Conservation (phyloP, 305 asterid genomes). For the Ruellia speciosa region DNA sequence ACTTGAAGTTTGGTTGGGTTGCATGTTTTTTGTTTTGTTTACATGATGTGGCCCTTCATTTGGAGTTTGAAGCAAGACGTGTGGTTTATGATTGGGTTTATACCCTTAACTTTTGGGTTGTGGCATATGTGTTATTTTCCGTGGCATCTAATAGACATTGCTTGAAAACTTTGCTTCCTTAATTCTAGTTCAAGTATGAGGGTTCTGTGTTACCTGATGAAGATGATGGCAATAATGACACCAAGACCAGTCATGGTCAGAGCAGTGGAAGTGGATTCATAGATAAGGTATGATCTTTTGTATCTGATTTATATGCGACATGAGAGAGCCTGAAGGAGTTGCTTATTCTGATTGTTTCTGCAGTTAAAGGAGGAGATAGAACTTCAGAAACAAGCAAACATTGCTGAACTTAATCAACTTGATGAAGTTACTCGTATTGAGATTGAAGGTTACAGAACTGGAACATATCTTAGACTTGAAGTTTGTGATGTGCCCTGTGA, state of each 20-base stretch:
- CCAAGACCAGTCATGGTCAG: constrained; percentile 41
- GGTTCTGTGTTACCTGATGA: constrained; percentile 61
- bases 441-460: constrained; percentile 84
- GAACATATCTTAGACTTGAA: constrained; percentile 83
- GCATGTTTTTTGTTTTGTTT: constrained; percentile 9
- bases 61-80: constrained; percentile 13
- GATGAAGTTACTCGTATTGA: constrained; percentile 81
- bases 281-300: constrained; percentile 54
- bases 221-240: constrained; percentile 37
- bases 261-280: constrained; percentile 59
- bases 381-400: constrained; percentile 70
- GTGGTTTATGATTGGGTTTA: constrained; percentile 14
- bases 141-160: constrained; percentile 10
- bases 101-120: constrained; percentile 8
- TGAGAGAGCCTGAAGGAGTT: constrained; percentile 13
- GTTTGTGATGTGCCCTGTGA: constrained; percentile 80
- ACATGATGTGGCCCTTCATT: constrained; percentile 12
- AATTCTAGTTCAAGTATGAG: constrained; percentile 44
- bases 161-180: constrained; percentile 42
- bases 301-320: constrained; percentile 16
- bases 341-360: constrained; percentile 22
- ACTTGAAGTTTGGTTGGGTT: background rate
- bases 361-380: constrained; percentile 85
- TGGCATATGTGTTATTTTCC: constrained; percentile 8
- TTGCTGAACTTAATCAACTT: constrained; percentile 80